Conservation (phyloP, 306 rosid species). For the Trichosanthes truncata region DNA sequence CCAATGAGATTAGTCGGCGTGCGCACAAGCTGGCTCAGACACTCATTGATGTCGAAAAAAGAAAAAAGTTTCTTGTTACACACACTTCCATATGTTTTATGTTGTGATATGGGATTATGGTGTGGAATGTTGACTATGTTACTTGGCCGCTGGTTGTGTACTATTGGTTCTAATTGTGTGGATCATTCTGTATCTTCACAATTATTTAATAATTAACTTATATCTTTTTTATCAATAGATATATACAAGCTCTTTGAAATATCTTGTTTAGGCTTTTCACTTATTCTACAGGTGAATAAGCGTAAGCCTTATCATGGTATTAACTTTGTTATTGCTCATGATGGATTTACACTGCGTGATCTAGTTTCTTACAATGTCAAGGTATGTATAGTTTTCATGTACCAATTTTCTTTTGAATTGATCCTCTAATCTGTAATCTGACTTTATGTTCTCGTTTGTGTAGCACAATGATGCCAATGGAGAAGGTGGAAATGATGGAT, state of each 20-base stretch:
- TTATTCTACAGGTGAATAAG: slow-evolving; percentile 55
- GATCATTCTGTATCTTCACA: background rate
- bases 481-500: slow-evolving; percentile 88
- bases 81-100: background rate
- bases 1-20: too few relatives aligned
- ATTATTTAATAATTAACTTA: background rate
- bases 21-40: too few relatives aligned
- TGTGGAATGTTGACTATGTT: background rate
- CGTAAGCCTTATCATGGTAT: slow-evolving; percentile 84
- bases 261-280: slow-evolving; percentile 11
- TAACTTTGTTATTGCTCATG: slow-evolving; percentile 82
- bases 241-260: background rate
- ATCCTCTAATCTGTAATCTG: slow-evolving; percentile 1
- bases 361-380: slow-evolving; percentile 90
- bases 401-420: background rate
- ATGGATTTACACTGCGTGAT: slow-evolving; percentile 75
- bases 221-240: background rate
- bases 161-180: background rate
- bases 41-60: too few relatives aligned
- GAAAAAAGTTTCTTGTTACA: background rate
- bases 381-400: slow-evolving; percentile 35
- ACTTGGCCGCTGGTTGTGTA: background rate
- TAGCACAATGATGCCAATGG: slow-evolving; percentile 96
- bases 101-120: background rate
- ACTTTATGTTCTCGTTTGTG: slow-evolving; percentile 32